Base-by-base conservation (phyloP, 805 yeast species). In the Wickerhamomyces hampshirensis region DNA sequence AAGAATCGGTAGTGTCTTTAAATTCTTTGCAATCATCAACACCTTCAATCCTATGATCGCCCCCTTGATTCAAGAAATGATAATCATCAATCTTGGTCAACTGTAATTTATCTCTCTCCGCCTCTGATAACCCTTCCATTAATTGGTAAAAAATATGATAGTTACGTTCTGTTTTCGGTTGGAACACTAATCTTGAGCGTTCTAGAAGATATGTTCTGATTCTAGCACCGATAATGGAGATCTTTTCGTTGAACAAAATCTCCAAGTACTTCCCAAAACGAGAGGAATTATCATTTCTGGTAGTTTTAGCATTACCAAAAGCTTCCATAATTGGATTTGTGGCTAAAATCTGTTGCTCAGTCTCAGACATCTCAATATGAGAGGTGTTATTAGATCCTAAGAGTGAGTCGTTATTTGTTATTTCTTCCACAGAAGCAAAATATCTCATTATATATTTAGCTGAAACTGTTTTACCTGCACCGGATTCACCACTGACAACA, bases 301-400 rank as follows among this genome's bases (percentile, higher is more conserved):
- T 83, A 2, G 98, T 91, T 58, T 91, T 91, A 6, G 98, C 98
- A 61, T 94, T 93, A 69, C 98, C 98, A 62, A 93, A 93, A 0
- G 98, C 93, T 65, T 93, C 98, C 82, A 93, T 84, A 51, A 93
- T 83, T 3, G 98, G 98, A 58, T 91, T 91, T 0, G 98, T 93
- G 11, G 98, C 98, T 53, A 91, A 72, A 39, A 91, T 91, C 64
- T 86, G 95, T 56, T 84, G 84, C 63, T 91, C 98, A 18, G 91
- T 91, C 43, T 82, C 84, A 21, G 94, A 83, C 82, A 91, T 82
- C 47, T 86, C 91, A 17, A 53, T 47, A 47, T 59, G 63, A 35
- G 65, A 60, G 28, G 56, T 56, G 44, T 68, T 69, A 46, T 71
- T 70, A 62, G 37, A 66, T 62, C 43, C 64, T 62, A 35, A 59